phyloP scores from a whole-genome alignment of 148 eudicot genomes.

The Chenopodium suecicum region DNA sequence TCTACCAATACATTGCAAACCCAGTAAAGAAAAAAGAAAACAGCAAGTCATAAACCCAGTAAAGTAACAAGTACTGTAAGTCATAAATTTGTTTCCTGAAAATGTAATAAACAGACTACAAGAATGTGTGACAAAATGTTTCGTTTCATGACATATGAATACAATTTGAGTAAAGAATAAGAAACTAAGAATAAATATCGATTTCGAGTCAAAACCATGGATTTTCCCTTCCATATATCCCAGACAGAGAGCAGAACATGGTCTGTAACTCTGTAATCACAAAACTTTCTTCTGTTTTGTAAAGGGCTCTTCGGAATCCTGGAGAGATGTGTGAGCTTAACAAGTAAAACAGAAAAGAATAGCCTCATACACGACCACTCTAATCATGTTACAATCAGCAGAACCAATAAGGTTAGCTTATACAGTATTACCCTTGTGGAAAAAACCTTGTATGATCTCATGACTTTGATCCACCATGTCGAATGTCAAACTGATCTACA shows the following conservation, averaged over 20 bases:
- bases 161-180: constrained; percentile 33
- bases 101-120: neutral
- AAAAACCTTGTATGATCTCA: constrained; percentile 15
- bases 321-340: constrained; percentile 16
- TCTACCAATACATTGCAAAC: neutral
- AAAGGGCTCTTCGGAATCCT: neutral
- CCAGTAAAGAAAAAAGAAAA: neutral
- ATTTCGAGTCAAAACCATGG: constrained; percentile 20
- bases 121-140: constrained; percentile 14
- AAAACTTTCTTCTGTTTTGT: constrained; percentile 18
- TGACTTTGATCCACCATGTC: constrained; percentile 38
- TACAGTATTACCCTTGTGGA: constrained; percentile 18
- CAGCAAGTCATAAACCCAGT: too few species aligned
- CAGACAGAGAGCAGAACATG: constrained; percentile 13
- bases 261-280: constrained; percentile 5
- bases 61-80: neutral
- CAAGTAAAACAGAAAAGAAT: neutral
- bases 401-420: constrained; percentile 16
- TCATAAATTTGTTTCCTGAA: constrained; percentile 6
- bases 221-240: neutral
- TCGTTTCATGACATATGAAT: constrained; percentile 27
- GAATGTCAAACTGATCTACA: constrained; percentile 62
- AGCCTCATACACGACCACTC: constrained; percentile 14
- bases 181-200: constrained; percentile 22
- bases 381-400: constrained; percentile 15